phyloP scores from a whole-genome alignment of 169 alveolate species.

The Eimeria falciformis region DNA sequence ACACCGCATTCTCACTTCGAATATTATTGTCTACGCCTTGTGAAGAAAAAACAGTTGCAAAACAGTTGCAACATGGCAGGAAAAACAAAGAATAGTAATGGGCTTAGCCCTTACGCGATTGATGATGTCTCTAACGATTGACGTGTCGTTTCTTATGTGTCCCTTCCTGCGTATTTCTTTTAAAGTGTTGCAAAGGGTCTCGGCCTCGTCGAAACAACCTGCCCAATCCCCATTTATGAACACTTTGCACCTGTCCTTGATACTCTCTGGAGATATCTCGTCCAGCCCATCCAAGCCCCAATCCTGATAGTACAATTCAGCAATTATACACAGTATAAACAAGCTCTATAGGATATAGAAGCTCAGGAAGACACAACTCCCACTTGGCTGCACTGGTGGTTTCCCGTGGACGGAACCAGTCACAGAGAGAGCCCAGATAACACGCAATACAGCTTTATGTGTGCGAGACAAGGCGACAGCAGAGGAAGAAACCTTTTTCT shows the following conservation, averaged over 20 bases:
- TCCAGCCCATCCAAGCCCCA: conserved; percentile 85
- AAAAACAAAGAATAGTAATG: too few relatives aligned
- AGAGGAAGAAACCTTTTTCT: too few relatives aligned
- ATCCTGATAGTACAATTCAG: conserved; percentile 77
- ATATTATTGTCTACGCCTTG: neutral
- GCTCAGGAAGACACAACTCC: too few relatives aligned
- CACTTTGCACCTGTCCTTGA: conserved; percentile 83
- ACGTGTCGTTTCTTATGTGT: conserved; percentile 95
- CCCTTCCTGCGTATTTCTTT: conserved; percentile 93
- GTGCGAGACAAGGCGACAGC: too few relatives aligned
- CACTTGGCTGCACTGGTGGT: too few relatives aligned
- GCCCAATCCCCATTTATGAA: conserved; percentile 94
- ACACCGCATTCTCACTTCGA: neutral
- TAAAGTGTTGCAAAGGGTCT: conserved; percentile 91
- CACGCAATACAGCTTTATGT: neutral
- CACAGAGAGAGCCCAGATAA: too few relatives aligned
- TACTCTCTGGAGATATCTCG: conserved; percentile 80
- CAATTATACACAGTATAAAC: too few relatives aligned
- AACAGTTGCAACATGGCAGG: neutral
- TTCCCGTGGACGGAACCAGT: too few relatives aligned
- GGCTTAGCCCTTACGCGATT: conserved; percentile 79
- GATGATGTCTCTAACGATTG: conserved; percentile 95
- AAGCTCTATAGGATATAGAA: too few relatives aligned
- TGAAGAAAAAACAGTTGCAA: neutral
- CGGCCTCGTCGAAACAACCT: conserved; percentile 94